Conservation (phyloP, 208 protist genomes). For the Angomonas deanei region DNA sequence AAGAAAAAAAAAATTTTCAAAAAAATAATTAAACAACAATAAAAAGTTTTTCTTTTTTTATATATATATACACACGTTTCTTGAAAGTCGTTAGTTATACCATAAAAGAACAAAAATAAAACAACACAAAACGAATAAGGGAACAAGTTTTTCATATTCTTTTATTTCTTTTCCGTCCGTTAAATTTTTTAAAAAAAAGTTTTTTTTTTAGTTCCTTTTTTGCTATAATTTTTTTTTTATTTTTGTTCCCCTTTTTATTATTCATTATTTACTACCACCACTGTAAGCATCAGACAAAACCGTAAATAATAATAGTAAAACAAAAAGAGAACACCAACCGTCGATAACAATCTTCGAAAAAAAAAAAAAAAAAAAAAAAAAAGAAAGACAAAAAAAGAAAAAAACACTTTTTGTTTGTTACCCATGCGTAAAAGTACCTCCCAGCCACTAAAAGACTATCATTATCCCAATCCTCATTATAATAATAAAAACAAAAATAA, state of each 20-base stretch:
- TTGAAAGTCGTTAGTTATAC: background rate
- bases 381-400: background rate
- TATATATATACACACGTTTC: background rate
- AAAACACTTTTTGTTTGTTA: too few species aligned
- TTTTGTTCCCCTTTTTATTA: too few species aligned
- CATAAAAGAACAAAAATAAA: background rate
- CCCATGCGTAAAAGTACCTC: too few species aligned
- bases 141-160: background rate
- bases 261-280: background rate
- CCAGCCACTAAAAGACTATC: too few species aligned
- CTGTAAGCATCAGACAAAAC: background rate
- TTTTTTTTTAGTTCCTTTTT: background rate
- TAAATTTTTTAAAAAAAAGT: background rate
- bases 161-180: background rate
- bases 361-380: background rate
- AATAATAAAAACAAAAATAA: too few species aligned
- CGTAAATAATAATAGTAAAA: slow-evolving; percentile 1
- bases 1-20: background rate
- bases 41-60: background rate
- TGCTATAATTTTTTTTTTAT: background rate
- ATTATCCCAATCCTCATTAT: background rate
- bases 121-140: background rate
- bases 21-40: background rate
- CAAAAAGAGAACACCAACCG: background rate
- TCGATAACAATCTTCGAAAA: slow-evolving; percentile 4